Base-by-base conservation (phyloP, 768 basidiomycete species). In the Ramaria sp. region DNA sequence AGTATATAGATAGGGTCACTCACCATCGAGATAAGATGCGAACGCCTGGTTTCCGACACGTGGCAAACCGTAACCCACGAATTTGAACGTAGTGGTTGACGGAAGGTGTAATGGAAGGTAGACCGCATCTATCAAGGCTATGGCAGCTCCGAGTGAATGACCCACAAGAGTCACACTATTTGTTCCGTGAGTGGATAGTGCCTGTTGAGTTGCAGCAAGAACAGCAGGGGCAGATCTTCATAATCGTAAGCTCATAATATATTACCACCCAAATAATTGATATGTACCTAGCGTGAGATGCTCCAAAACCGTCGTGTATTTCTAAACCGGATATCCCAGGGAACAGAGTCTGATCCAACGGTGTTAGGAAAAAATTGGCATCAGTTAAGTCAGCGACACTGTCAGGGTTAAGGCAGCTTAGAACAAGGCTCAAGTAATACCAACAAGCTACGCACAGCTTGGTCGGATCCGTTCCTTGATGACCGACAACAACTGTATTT, bases 61-160 rank as follows among this genome's bases (percentile, higher is more conserved):
- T 7, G 79, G 79, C 37, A 73, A 75, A 2, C 77, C 65, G 60
- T 72, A 80, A 0, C 77, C 77, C 45, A 78, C 67, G 3, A 71
- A 68, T 53, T 71, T 75, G 53, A 80, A 69, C 69, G 54, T 54
- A 37, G 24, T 66, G 11, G 63, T 67, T 15, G 71, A 60, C 2
- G 78, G 71, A 33, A 83, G 65, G 57, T 79, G 75, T 22, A 79
- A 65, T n/a, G 77, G 76, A 5, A 82, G 71, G 64, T 72, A 79
- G n/a, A 81, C 69, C 6, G 75, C 69, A 54, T 80, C 78, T 39
- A 81, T 67, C 4, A 81, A 70, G 4, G 79, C 69, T 51, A 83
- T 66, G 1, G 80, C 81, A 34, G 73, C 81, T 48, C 81, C 78
- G 17, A 80, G 73, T 38, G 78, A 79, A 61, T 78, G 78, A 1